These are phyloP conservation scores for Penicillium freii DNA, from an alignment of 2,329 filamentous ascomycete genomes.

Conservation along the genomic window DNA sequence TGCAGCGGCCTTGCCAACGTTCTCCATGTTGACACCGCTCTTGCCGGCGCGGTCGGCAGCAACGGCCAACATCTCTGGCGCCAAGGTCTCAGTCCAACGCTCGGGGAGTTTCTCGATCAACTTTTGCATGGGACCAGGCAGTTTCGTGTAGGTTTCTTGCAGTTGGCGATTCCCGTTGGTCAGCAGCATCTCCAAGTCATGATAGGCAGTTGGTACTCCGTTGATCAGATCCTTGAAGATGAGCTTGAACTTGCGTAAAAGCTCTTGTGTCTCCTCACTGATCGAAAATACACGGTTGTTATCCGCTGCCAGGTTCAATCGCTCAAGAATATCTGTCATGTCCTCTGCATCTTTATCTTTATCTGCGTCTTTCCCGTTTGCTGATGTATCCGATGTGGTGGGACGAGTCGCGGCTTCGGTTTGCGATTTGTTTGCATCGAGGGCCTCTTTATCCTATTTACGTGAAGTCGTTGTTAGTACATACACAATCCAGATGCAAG, in stretches of 20 bases:
- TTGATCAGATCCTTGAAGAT: constrained; percentile 90
- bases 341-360: constrained; percentile 69
- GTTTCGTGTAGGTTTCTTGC: constrained; percentile 61
- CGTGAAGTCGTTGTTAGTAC: neutral
- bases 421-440: constrained; percentile 1
- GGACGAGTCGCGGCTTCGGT: constrained; percentile 4
- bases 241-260: constrained; percentile 80
- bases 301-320: constrained; percentile 76
- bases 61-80: constrained; percentile 76
- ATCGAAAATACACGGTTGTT: constrained; percentile 85
- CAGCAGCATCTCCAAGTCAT: constrained; percentile 73
- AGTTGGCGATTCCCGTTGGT: constrained; percentile 63
- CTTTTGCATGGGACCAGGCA: constrained; percentile 79
- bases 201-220: constrained; percentile 88
- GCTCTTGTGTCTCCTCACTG: constrained; percentile 76
- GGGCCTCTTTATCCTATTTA: constrained; percentile 10
- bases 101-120: constrained; percentile 80
- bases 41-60: constrained; percentile 64
- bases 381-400: constrained; percentile 26
- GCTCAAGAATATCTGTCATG: constrained; percentile 74
- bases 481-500: neutral
- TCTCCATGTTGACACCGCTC: constrained; percentile 61
- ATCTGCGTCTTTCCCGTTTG: constrained; percentile 38
- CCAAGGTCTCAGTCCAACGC: constrained; percentile 73
- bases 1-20: constrained; percentile 51